Evolutionary conservation across 225 moss, liverwort and hornwort genomes (phyloP), one percentile per base, ranked within the genome.

Genomic region (Neckera pumila): DNA sequence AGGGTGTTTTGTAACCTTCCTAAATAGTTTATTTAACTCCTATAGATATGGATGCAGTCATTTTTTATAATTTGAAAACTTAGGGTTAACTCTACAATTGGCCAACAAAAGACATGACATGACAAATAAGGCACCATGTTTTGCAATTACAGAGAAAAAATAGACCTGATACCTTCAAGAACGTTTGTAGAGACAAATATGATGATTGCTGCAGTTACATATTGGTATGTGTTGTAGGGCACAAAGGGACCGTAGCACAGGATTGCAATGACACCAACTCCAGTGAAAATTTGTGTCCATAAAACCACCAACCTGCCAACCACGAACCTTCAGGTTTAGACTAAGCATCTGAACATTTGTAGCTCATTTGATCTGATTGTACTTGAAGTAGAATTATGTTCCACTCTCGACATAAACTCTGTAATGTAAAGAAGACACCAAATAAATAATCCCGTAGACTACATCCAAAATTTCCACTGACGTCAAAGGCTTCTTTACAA

Each of bases 171-270:
- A 92, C 95, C 95, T 95, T 95, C 95, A 81, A 95, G 93, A 59
- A 93, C 87, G 74, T 95, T 95, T 43, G 95, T 95, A 14, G 95
- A 95, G 77, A 95, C 93, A 82, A 95, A 95, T 81, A 95, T 95
- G 71, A 93, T 85, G 54, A 92, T 58, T 81, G 95, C 95, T 58
- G 95, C 92, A 59, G 90, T 70, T 34, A 95, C 87, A 47, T 95
- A 95, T 84, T 95, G 95, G 88, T 93, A 92, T 60, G 92, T 14
- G 84, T 45, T 91, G 88, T 92, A 95, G 36, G 84, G 87, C 45
- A 95, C 26, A 33, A 92, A 83, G 71, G 92, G 87, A 53, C 82
- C 47, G 82, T 88, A 95, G 92, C 80, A 84, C 45, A 95, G 61
- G 83, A 90, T 93, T 81, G 88, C 89, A 81, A 92, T 4, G 47